Percentiles rank a stretch among this genome's conserved stretches.
Conservation (phyloP, 306 rosid species). For the Medicago lupulina region DNA sequence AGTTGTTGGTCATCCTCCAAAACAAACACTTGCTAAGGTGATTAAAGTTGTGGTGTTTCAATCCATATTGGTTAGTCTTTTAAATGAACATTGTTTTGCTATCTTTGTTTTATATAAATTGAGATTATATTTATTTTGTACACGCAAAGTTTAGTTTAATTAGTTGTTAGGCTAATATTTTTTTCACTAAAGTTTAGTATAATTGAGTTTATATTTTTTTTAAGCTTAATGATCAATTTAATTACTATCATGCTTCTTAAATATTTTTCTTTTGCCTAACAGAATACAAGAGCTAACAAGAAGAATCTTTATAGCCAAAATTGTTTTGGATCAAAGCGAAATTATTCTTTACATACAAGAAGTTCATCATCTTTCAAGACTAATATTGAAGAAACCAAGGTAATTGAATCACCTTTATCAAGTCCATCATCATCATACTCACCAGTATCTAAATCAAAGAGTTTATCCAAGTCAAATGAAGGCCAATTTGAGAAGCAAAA, state of each 20-base stretch:
- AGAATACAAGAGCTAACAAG: slow-evolving; percentile 52
- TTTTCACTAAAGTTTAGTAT: too few species aligned
- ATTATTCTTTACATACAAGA: slow-evolving; percentile 30
- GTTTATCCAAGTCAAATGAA: neutral
- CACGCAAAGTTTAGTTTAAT: too few species aligned
- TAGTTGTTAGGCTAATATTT: too few species aligned
- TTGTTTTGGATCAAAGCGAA: slow-evolving; percentile 49
- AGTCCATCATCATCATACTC: slow-evolving; percentile 41
- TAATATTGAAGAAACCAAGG: neutral
- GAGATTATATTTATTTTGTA: neutral
- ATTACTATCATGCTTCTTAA: neutral
- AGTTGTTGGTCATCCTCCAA: slow-evolving; percentile 38
- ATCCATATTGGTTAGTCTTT: slow-evolving; percentile 56
- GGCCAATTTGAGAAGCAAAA: slow-evolving; percentile 38
- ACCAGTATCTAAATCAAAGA: slow-evolving; percentile 32
- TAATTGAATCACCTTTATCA: neutral
- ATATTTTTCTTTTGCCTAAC: slow-evolving; percentile 13
- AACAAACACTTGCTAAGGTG: slow-evolving; percentile 49
- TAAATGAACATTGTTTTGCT: neutral
- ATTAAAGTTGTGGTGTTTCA: slow-evolving; percentile 59
- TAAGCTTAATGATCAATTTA: neutral
- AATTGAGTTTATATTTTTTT: too few species aligned
- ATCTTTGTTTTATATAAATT: neutral
- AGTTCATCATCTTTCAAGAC: slow-evolving; percentile 14
- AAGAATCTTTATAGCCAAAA: slow-evolving; percentile 38